These are phyloP conservation scores for Pichia sp. DNA, from an alignment of 1,139 yeast genomes.

Conservation along the genomic window DNA sequence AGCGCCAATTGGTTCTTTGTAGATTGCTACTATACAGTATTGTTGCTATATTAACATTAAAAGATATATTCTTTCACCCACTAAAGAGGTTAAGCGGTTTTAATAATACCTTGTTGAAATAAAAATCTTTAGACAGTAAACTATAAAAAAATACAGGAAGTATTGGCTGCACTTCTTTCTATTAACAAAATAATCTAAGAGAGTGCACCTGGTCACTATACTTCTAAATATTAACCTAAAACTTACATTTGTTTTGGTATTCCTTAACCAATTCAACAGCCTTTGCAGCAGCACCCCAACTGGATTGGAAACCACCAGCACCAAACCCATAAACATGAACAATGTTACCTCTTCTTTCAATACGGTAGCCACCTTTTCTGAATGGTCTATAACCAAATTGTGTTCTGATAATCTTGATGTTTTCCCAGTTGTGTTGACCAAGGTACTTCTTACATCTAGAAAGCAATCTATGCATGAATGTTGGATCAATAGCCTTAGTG, in stretches of 20 bases:
- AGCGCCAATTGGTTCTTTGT: too few relatives aligned
- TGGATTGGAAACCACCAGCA: slow-evolving; percentile 50
- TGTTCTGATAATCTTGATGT: slow-evolving; percentile 41
- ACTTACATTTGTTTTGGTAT: slow-evolving; percentile 5
- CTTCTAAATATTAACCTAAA: too few relatives aligned
- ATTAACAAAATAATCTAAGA: too few relatives aligned
- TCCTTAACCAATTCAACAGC: slow-evolving; percentile 9
- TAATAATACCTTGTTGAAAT: too few relatives aligned
- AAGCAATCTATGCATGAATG: slow-evolving; percentile 39
- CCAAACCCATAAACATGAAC: slow-evolving; percentile 54
- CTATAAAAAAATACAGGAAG: too few relatives aligned
- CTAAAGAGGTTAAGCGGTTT: too few relatives aligned
- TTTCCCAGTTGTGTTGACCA: slow-evolving; percentile 40
- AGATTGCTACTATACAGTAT: too few relatives aligned
- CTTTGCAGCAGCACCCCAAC: slow-evolving; percentile 24
- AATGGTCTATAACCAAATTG: slow-evolving; percentile 52
- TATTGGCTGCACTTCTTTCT: too few relatives aligned
- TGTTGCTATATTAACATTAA: too few relatives aligned
- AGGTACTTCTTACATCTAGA: slow-evolving; percentile 41
- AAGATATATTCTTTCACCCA: too few relatives aligned
- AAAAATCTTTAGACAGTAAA: too few relatives aligned
- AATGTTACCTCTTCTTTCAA: slow-evolving; percentile 26
- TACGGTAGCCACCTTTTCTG: slow-evolving; percentile 44
- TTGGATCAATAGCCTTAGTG: slow-evolving; percentile 35
- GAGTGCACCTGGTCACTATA: too few relatives aligned